Evolutionary conservation across 495 filamentous ascomycete species (phyloP).

Genomic region (Oleoguttula mirabilis): DNA sequence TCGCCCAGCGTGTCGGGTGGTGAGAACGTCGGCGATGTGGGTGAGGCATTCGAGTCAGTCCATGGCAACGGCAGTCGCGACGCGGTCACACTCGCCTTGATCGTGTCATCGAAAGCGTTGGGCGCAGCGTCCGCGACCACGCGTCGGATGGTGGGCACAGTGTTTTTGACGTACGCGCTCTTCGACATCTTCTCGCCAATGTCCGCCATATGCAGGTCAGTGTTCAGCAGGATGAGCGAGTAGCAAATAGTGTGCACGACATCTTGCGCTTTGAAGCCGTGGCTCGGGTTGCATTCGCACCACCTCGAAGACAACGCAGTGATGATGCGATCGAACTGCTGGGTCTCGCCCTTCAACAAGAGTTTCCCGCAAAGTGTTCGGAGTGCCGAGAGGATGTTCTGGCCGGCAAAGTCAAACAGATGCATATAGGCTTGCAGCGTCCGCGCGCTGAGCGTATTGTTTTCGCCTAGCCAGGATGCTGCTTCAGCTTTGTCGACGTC

Average conservation of each 20-base stretch:
- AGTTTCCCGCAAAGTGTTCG: slow-evolving; percentile 70
- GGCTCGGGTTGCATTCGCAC: slow-evolving; percentile 88
- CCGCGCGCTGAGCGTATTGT: slow-evolving; percentile 50
- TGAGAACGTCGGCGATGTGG: slow-evolving; percentile 19
- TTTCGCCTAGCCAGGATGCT: slow-evolving; percentile 80
- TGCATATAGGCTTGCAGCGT: slow-evolving; percentile 80
- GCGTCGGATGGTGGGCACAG: slow-evolving; percentile 74
- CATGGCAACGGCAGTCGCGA: slow-evolving; percentile 29
- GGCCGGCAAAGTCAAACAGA: slow-evolving; percentile 71
- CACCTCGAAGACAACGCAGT: slow-evolving; percentile 77
- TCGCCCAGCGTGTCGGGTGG: slow-evolving; percentile 17
- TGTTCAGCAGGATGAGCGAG: slow-evolving; percentile 88
- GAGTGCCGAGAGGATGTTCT: slow-evolving; percentile 69
- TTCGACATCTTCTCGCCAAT: slow-evolving; percentile 94
- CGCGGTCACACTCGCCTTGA: slow-evolving; percentile 37
- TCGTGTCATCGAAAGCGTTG: slow-evolving; percentile 53
- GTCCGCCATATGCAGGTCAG: slow-evolving; percentile 87
- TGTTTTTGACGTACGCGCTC: slow-evolving; percentile 90
- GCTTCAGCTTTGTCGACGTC: slow-evolving; percentile 64
- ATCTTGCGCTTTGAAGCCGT: slow-evolving; percentile 87
- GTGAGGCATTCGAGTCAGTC: slow-evolving; percentile 29
- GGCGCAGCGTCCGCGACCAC: slow-evolving; percentile 59
- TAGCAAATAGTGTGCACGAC: slow-evolving; percentile 97
- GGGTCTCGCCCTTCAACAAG: slow-evolving; percentile 83
- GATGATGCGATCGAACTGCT: slow-evolving; percentile 91